Evolutionary conservation across 2,329 filamentous ascomycete genomes (phyloP).

Genomic region (Dichotomopilus funicola): DNA sequence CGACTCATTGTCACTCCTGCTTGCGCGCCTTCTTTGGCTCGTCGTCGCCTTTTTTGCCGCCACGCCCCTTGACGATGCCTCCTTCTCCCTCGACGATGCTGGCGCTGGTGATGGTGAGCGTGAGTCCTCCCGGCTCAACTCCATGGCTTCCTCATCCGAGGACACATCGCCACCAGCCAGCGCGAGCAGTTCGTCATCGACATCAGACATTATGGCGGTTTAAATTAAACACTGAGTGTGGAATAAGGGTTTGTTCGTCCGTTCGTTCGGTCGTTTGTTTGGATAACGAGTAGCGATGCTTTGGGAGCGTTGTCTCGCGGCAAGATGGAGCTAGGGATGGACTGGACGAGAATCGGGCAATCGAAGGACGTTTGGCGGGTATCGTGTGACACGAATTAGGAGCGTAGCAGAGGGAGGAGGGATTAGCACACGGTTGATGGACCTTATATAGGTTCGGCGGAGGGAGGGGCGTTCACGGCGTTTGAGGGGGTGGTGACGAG

Average conservation of each 20-base stretch:
- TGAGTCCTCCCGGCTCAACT: slow-evolving; percentile 48
- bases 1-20: slow-evolving; percentile 47
- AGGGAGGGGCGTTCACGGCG: not conserved
- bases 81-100: slow-evolving; percentile 31
- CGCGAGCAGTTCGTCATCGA: slow-evolving; percentile 90
- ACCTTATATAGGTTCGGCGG: too few relatives aligned
- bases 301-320: too few relatives aligned
- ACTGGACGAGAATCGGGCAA: too few relatives aligned
- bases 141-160: slow-evolving; percentile 53
- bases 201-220: slow-evolving; percentile 63
- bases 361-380: too few relatives aligned
- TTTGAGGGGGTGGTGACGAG: not conserved
- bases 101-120: slow-evolving; percentile 37
- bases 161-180: slow-evolving; percentile 73
- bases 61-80: slow-evolving; percentile 31
- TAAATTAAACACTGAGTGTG: not conserved
- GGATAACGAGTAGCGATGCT: too few relatives aligned
- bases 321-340: too few relatives aligned
- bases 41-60: slow-evolving; percentile 30
- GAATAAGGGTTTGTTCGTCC: not conserved
- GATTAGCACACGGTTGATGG: too few relatives aligned
- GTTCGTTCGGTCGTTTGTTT: not conserved
- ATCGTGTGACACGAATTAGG: too few relatives aligned
- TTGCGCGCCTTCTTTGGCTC: slow-evolving; percentile 45
- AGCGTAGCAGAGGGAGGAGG: too few relatives aligned